Conservation (phyloP, 306 rosid species). For the Quillaja saponaria region DNA sequence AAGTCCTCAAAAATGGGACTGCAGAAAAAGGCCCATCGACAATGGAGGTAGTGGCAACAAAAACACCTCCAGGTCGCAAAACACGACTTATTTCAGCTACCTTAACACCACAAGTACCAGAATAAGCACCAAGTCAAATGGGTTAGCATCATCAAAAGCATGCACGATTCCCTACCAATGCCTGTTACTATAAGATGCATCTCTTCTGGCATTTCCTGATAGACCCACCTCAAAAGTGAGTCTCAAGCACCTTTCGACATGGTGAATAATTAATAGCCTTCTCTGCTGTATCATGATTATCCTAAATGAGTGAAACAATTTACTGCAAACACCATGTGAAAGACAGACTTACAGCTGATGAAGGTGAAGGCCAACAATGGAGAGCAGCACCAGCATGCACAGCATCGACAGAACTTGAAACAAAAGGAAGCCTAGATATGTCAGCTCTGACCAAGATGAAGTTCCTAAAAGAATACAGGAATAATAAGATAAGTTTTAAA, state of each 20-base stretch:
- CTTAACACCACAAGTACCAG: constrained; percentile 40
- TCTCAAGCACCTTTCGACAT: neutral
- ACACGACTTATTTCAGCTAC: constrained; percentile 89
- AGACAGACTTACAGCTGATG: constrained; percentile 66
- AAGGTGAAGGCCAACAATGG: constrained; percentile 98
- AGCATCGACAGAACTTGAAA: constrained; percentile 81
- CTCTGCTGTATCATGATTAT: neutral
- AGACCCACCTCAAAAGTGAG: neutral
- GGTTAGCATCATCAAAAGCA: constrained; percentile 9
- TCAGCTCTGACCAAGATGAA: constrained; percentile 83
- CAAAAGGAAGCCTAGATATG: constrained; percentile 88
- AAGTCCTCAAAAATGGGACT: constrained; percentile 55
- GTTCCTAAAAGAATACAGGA: constrained; percentile 45
- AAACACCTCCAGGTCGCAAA: constrained; percentile 87
- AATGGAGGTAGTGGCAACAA: constrained; percentile 79
- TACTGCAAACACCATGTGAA: constrained; percentile 19
- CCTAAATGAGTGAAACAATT: constrained; percentile 23
- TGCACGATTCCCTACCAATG: no score
- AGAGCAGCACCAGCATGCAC: constrained; percentile 96
- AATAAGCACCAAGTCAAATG: constrained; percentile 9
- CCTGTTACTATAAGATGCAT: no score
- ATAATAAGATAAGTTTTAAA: constrained; percentile 25
- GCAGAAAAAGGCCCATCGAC: constrained; percentile 60
- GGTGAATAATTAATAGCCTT: neutral
- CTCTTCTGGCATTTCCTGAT: constrained; percentile 11